Conservation (phyloP, 345 rosid species). For the Cardamine chenopodiifolia region DNA sequence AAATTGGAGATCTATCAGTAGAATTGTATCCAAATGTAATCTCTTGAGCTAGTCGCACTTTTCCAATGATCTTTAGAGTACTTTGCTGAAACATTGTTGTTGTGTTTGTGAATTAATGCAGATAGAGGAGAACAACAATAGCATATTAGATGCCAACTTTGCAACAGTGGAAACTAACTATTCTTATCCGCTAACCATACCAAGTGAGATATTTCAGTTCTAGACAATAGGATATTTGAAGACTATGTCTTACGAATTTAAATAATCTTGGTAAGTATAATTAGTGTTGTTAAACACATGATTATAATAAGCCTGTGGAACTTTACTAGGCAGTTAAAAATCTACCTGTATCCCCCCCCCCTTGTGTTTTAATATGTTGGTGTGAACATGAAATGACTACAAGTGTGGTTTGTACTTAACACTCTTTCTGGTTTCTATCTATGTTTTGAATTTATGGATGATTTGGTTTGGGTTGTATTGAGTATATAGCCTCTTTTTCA, state of each 20-base stretch:
- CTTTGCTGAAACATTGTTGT: neutral
- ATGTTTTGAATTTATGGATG: slow-evolving; percentile 28
- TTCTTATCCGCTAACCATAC: slow-evolving; percentile 67
- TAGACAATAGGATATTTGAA: slow-evolving; percentile 43
- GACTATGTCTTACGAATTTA: slow-evolving; percentile 31
- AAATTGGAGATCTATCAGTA: neutral
- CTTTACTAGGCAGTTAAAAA: slow-evolving; percentile 31
- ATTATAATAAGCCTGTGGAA: slow-evolving; percentile 34
- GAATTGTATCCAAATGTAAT: neutral
- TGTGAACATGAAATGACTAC: slow-evolving; percentile 27
- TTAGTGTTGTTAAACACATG: slow-evolving; percentile 39
- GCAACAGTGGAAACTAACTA: slow-evolving; percentile 46
- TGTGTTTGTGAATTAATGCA: slow-evolving; percentile 43
- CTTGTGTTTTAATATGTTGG: slow-evolving; percentile 29
- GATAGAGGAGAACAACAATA: slow-evolving; percentile 64
- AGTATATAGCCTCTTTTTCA: neutral
- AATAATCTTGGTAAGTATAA: slow-evolving; percentile 32
- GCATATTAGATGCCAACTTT: slow-evolving; percentile 48
- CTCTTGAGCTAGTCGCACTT: neutral
- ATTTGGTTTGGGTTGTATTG: slow-evolving; percentile 15
- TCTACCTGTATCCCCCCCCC: slow-evolving; percentile 21
- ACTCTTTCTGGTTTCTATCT: slow-evolving; percentile 16
- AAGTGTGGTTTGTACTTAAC: slow-evolving; percentile 30
- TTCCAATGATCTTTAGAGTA: neutral
- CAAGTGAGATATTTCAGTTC: slow-evolving; percentile 61